Conservation (phyloP, 306 rosid genomes). For the Acacia acuminata region DNA sequence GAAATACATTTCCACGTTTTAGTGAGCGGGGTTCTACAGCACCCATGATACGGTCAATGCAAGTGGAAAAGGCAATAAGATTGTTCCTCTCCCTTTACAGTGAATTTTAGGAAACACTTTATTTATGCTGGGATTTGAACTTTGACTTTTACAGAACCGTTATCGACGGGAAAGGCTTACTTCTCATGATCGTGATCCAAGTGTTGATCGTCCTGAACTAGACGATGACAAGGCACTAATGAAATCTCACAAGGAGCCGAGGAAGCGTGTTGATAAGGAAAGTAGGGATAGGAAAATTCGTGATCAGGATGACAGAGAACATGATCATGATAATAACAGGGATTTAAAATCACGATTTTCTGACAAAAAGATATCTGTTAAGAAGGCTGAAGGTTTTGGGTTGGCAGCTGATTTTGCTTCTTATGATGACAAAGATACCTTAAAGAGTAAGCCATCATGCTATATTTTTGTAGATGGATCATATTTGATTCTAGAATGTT, state of each 20-base stretch:
- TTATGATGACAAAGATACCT: constrained; percentile 69
- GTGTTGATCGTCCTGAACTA: constrained; percentile 73
- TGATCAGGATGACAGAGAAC: constrained; percentile 77
- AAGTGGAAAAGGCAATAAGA: constrained; percentile 55
- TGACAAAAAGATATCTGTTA: constrained; percentile 69
- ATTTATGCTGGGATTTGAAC: constrained; percentile 27
- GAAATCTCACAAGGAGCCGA: constrained; percentile 70
- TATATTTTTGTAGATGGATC: constrained; percentile 17
- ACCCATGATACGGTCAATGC: constrained; percentile 64
- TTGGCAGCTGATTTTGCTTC: constrained; percentile 54
- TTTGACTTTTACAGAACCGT: constrained; percentile 53
- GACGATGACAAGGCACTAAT: constrained; percentile 73
- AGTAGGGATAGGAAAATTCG: constrained; percentile 67
- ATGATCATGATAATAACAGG: constrained; percentile 63
- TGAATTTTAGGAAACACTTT: constrained; percentile 23
- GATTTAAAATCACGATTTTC: constrained; percentile 55
- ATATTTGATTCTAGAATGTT: not conserved
- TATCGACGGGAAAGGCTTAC: constrained; percentile 66
- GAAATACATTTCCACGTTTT: constrained; percentile 62
- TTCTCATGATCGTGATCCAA: constrained; percentile 69
- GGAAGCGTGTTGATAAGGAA: constrained; percentile 65
- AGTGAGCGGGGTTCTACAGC: constrained; percentile 66
- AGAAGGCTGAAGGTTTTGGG: constrained; percentile 74
- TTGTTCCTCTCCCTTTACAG: constrained; percentile 3
- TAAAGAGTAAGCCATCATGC: constrained; percentile 58